These are phyloP conservation scores for Citrullus mucosospermus DNA, from an alignment of 306 rosid genomes.

Conservation along the genomic window DNA sequence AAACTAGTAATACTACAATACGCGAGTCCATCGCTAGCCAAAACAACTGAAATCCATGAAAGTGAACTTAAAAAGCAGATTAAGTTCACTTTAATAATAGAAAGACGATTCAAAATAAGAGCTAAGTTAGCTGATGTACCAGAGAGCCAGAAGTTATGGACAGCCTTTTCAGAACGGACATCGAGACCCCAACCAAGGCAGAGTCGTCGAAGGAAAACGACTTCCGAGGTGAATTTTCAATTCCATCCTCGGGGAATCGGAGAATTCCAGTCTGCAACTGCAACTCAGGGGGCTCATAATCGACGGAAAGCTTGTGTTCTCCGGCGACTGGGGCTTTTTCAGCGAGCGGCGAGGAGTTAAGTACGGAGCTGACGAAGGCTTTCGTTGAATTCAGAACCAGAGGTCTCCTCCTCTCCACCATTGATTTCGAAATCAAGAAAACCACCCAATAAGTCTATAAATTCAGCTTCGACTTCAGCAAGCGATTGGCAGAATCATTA, in stretches of 20 bases:
- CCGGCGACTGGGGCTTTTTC: constrained; percentile 8
- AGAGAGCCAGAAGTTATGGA: constrained; percentile 53
- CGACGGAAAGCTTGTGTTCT: neutral
- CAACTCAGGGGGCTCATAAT: constrained; percentile 9
- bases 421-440: constrained; percentile 5
- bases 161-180: constrained; percentile 45
- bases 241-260: constrained; percentile 20
- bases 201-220: constrained; percentile 45
- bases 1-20: neutral
- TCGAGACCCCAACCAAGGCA: constrained; percentile 55
- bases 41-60: neutral
- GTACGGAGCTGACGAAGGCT: constrained; percentile 33
- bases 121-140: constrained; percentile 17
- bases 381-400: constrained; percentile 64
- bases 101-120: neutral
- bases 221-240: constrained; percentile 13
- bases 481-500: neutral
- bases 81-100: neutral
- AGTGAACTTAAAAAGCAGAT: neutral
- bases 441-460: neutral
- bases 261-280: constrained; percentile 53
- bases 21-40: neutral
- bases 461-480: neutral
- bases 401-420: constrained; percentile 80
- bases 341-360: constrained; percentile 15